phyloP scores from a whole-genome alignment of 805 yeast genomes.

The Cephaloascus fragrans region DNA sequence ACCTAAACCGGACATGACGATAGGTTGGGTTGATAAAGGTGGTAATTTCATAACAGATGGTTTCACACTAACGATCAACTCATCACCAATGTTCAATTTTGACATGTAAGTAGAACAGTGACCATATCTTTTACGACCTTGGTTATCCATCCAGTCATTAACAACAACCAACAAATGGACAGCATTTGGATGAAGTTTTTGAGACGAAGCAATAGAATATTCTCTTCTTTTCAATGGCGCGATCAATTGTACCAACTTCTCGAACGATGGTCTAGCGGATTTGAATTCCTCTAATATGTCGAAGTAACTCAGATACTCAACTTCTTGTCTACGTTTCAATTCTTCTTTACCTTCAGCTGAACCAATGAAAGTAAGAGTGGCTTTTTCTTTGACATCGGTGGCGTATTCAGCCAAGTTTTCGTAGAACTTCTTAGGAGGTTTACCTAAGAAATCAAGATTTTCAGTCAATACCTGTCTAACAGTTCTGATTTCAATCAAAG shows the following conservation, averaged over 20 bases:
- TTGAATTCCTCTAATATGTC: slow-evolving; percentile 74
- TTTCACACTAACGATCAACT: slow-evolving; percentile 87
- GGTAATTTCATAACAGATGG: slow-evolving; percentile 97
- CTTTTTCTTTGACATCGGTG: slow-evolving; percentile 56
- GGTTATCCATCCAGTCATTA: slow-evolving; percentile 87
- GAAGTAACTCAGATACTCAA: slow-evolving; percentile 68
- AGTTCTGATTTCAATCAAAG: slow-evolving; percentile 61
- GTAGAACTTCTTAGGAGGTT: slow-evolving; percentile 91
- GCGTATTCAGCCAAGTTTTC: slow-evolving; percentile 74
- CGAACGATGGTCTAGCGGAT: slow-evolving; percentile 70
- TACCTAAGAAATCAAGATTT: slow-evolving; percentile 82
- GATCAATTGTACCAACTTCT: slow-evolving; percentile 61
- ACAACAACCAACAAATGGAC: slow-evolving; percentile 89
- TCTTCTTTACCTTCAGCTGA: slow-evolving; percentile 78
- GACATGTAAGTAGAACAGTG: slow-evolving; percentile 90
- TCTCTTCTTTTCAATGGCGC: slow-evolving; percentile 94
- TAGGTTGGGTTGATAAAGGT: slow-evolving; percentile 76
- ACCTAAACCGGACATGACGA: slow-evolving; percentile 95
- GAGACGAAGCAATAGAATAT: slow-evolving; percentile 95
- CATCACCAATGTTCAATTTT: slow-evolving; percentile 69
- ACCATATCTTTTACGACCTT: slow-evolving; percentile 82
- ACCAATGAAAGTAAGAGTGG: slow-evolving; percentile 50
- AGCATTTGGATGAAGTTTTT: slow-evolving; percentile 82
- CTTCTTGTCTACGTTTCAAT: slow-evolving; percentile 78
- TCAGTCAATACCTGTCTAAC: slow-evolving; percentile 74